phyloP scores from a whole-genome alignment of 2,329 filamentous ascomycete species.

The Alternaria sp. region DNA sequence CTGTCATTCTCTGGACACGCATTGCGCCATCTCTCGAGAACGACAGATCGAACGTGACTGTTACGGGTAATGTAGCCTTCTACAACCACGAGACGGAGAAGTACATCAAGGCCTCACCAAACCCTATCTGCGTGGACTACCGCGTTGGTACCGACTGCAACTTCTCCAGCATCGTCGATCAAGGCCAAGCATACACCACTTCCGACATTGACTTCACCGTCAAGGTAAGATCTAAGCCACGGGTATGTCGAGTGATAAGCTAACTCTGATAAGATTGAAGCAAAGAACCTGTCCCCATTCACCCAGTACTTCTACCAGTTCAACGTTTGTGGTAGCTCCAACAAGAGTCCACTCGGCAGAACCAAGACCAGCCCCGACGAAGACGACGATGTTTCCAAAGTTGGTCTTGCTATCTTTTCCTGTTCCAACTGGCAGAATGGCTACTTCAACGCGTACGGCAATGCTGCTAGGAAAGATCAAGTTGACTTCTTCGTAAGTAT shows the following conservation, averaged over 20 bases:
- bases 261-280: conserved; percentile 63
- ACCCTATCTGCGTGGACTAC: conserved; percentile 73
- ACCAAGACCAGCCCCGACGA: conserved; percentile 72
- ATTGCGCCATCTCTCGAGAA: conserved; percentile 48
- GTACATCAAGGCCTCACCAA: conserved; percentile 60
- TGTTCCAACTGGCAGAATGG: conserved; percentile 63
- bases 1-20: conserved; percentile 46
- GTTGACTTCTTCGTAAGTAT: conserved; percentile 64
- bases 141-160: conserved; percentile 60
- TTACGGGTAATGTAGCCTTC: conserved; percentile 61
- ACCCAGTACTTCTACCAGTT: conserved; percentile 76
- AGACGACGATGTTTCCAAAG: conserved; percentile 61
- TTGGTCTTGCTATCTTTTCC: conserved; percentile 73
- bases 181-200: conserved; percentile 70
- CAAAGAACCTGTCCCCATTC: conserved; percentile 65
- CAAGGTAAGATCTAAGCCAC: conserved; percentile 57
- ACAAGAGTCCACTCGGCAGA: conserved; percentile 67
- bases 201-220: conserved; percentile 79
- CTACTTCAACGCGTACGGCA: conserved; percentile 58
- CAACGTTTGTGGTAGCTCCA: conserved; percentile 68
- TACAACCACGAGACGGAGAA: conserved; percentile 62
- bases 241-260: neutral
- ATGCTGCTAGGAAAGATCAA: conserved; percentile 49
- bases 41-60: conserved; percentile 55
- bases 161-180: conserved; percentile 58